Evolutionary conservation across 164 flowering plant genomes (phyloP).

Genomic region (Liriodendron chinense): DNA sequence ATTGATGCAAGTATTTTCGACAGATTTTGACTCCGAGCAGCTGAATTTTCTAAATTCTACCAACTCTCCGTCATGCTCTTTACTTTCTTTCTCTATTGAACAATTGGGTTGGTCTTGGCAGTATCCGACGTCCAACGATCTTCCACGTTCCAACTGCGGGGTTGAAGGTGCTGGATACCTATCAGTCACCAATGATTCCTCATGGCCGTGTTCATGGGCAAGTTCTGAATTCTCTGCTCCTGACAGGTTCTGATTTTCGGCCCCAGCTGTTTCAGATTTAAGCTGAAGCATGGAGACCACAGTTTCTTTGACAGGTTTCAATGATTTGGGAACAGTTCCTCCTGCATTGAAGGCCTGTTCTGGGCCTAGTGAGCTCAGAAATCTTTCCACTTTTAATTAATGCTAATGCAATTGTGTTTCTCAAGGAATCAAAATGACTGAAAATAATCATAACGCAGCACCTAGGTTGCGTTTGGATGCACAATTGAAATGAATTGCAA

Average conservation of each 20-base stretch:
- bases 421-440: not conserved
- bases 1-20: slow-evolving; percentile 62
- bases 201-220: slow-evolving; percentile 23
- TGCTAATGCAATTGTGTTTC: not conserved
- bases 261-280: slow-evolving; percentile 24
- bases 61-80: slow-evolving; percentile 43
- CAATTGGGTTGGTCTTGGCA: slow-evolving; percentile 51
- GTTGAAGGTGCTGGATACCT: slow-evolving; percentile 80
- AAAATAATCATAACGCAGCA: not conserved
- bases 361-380: slow-evolving; percentile 19
- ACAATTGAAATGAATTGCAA: not conserved
- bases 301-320: slow-evolving; percentile 56
- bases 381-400: slow-evolving; percentile 3
- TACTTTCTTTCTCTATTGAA: slow-evolving; percentile 46
- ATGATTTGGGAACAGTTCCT: slow-evolving; percentile 35
- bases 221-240: slow-evolving; percentile 19
- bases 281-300: slow-evolving; percentile 51
- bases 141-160: slow-evolving; percentile 67
- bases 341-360: slow-evolving; percentile 77
- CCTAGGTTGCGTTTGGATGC: too few species aligned
- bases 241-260: slow-evolving; percentile 14
- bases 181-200: slow-evolving; percentile 42
- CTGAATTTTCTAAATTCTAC: not conserved
- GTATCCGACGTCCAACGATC: slow-evolving; percentile 51
- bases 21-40: slow-evolving; percentile 54